These are phyloP conservation scores for Coemansia sp. DNA, from an alignment of 192 early-diverging fungal species.

Conservation along the genomic window DNA sequence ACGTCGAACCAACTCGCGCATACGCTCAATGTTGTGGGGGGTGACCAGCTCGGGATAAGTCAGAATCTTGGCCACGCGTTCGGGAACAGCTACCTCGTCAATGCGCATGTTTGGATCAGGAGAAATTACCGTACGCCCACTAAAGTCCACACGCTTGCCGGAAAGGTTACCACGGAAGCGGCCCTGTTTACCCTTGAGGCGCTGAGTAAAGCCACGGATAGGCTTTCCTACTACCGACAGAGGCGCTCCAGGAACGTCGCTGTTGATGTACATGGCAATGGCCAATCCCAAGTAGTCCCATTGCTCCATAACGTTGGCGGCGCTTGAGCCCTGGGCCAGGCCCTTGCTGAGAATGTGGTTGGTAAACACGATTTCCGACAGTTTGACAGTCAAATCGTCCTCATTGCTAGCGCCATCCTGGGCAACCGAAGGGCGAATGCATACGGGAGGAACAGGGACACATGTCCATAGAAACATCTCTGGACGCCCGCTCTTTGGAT, in stretches of 20 bases:
- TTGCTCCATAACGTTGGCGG: conserved; percentile 79
- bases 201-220: conserved; percentile 86
- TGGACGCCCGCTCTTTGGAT: conserved; percentile 79
- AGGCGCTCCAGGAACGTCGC: conserved; percentile 89
- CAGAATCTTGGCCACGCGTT: conserved; percentile 82
- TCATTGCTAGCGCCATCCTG: conserved; percentile 94
- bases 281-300: conserved; percentile 95
- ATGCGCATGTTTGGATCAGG: conserved; percentile 98
- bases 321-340: conserved; percentile 59
- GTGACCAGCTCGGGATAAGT: conserved; percentile 98
- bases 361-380: conserved; percentile 90
- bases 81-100: conserved; percentile 93
- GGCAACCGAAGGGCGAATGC: conserved; percentile 91
- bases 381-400: conserved; percentile 93
- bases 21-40: conserved; percentile 75
- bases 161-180: conserved; percentile 98
- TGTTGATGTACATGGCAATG: conserved; percentile 96
- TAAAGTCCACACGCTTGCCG: conserved; percentile 99
- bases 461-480: conserved; percentile 94
- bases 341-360: conserved; percentile 68
- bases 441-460: conserved; percentile 92
- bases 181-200: conserved; percentile 98
- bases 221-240: conserved; percentile 61
- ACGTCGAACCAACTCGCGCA: conserved; percentile 75
- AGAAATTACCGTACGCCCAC: conserved; percentile 97